phyloP scores from a whole-genome alignment of 306 rosid genomes.

The Quercus glauca region DNA sequence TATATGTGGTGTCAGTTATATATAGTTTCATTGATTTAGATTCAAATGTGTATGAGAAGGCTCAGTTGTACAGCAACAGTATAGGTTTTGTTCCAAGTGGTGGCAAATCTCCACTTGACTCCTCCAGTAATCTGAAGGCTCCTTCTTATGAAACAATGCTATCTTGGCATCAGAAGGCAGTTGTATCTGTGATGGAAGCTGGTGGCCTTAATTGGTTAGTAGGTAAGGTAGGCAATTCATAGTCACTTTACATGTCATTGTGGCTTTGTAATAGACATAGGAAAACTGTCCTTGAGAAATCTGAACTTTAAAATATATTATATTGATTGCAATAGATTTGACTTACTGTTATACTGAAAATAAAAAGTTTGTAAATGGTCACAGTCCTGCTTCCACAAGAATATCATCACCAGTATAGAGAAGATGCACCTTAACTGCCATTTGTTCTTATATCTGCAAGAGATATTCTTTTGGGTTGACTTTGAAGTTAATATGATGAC shows the following conservation, averaged over 20 bases:
- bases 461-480: background rate
- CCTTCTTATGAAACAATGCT: constrained; percentile 60
- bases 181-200: constrained; percentile 96
- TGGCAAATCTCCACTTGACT: constrained; percentile 41
- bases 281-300: background rate
- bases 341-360: background rate
- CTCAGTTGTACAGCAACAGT: constrained; percentile 51
- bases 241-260: constrained; percentile 3
- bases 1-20: constrained; percentile 68
- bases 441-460: background rate
- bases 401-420: background rate
- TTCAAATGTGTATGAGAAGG: constrained; percentile 48
- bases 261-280: background rate
- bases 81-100: constrained; percentile 34
- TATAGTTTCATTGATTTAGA: constrained; percentile 71
- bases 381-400: background rate
- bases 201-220: constrained; percentile 99
- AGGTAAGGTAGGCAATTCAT: constrained; percentile 94
- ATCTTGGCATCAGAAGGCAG: constrained; percentile 88
- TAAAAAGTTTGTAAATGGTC: background rate
- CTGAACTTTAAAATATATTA: background rate
- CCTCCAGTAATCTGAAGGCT: constrained; percentile 54
- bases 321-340: background rate
- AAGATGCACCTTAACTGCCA: background rate
- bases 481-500: background rate